These are phyloP conservation scores for Ceratocystis ficicola DNA, from an alignment of 2,329 filamentous ascomycete species.

Conservation along the genomic window DNA sequence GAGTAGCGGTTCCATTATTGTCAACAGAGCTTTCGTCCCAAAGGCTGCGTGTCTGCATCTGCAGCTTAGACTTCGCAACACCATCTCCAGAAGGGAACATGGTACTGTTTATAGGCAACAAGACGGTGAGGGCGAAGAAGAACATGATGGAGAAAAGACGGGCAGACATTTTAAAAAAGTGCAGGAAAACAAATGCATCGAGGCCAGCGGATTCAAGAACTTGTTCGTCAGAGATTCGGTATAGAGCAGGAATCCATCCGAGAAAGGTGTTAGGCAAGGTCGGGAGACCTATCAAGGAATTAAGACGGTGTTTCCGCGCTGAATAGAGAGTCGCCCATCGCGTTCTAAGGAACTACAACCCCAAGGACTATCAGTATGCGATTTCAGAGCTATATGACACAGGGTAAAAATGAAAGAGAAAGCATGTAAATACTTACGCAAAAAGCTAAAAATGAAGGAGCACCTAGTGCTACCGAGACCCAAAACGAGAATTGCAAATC, in stretches of 20 bases:
- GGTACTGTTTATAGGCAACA: conserved; percentile 68
- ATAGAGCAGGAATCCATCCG: conserved; percentile 83
- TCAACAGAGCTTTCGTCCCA: conserved; percentile 14
- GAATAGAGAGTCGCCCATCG: conserved; percentile 88
- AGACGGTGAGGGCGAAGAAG: conserved; percentile 66
- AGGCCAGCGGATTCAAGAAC: conserved; percentile 80
- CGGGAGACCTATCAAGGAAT: conserved; percentile 51
- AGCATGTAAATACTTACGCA: conserved; percentile 44
- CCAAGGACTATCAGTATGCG: conserved; percentile 10
- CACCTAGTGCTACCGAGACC: conserved; percentile 56
- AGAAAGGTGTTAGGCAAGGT: conserved; percentile 72
- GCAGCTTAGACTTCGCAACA: conserved; percentile 8
- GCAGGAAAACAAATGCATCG: conserved; percentile 89
- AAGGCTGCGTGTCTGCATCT: not conserved
- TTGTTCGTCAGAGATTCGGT: conserved; percentile 76
- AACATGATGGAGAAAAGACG: conserved; percentile 69
- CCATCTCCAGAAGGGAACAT: conserved; percentile 36
- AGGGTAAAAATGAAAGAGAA: not conserved
- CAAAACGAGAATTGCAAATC: conserved; percentile 23
- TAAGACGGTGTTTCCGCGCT: conserved; percentile 66
- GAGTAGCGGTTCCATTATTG: conserved; percentile 18
- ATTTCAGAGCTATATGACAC: conserved; percentile 3
- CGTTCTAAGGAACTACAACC: conserved; percentile 61
- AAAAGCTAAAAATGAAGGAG: conserved; percentile 61
- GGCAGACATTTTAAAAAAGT: conserved; percentile 92